phyloP scores from a whole-genome alignment of 495 filamentous ascomycete species.

The Parathielavia hyrcaniae region DNA sequence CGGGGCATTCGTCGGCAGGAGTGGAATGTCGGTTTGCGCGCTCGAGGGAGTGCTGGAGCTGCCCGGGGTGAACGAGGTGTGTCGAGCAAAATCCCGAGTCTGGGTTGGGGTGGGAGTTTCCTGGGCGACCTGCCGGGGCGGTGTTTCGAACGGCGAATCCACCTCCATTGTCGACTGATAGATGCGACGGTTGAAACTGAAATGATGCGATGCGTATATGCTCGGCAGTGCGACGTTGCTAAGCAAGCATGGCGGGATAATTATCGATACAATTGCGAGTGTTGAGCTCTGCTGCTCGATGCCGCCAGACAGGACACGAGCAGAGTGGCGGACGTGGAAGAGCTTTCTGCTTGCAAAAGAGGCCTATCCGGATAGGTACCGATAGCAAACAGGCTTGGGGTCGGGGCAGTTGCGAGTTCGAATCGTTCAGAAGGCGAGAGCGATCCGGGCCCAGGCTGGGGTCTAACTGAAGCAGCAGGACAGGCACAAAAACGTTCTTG shows the following conservation, averaged over 20 bases:
- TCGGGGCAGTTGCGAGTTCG: background rate
- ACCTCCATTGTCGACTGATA: background rate
- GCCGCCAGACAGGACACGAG: background rate
- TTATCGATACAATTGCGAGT: background rate
- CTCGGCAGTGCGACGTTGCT: background rate
- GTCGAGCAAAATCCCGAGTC: background rate
- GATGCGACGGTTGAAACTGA: background rate
- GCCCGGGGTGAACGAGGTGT: background rate
- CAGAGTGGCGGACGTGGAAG: background rate
- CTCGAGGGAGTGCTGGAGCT: background rate
- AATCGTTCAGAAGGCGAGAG: background rate
- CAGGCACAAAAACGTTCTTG: background rate
- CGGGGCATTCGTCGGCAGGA: conserved; percentile 4
- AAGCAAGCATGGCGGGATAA: background rate
- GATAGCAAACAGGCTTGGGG: too few relatives aligned
- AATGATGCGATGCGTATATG: background rate
- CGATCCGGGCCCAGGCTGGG: background rate
- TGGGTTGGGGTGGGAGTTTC: background rate
- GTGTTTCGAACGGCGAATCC: background rate
- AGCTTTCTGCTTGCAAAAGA: background rate
- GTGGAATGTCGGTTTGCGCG: background rate
- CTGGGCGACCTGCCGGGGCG: background rate
- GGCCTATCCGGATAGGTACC: background rate
- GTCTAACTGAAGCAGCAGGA: background rate
- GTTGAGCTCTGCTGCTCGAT: background rate